Evolutionary conservation across 495 filamentous ascomycete species (phyloP).

Genomic region (Penicillium paradoxum): DNA sequence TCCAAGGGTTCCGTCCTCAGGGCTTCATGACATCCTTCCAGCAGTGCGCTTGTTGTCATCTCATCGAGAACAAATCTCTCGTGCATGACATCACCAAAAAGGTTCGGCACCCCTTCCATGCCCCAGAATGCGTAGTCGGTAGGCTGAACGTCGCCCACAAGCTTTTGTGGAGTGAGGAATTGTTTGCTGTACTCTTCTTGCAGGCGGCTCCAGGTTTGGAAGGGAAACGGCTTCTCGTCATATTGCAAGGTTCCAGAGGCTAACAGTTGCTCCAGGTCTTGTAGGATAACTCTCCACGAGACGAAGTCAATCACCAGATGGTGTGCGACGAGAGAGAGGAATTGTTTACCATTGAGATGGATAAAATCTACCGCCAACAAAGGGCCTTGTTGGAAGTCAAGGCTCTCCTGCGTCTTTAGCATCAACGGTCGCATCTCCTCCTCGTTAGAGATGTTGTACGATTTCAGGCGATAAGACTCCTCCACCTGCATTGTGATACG

Average conservation of each 20-base stretch:
- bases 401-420: background rate
- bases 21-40: background rate
- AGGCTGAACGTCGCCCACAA: background rate
- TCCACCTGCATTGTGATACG: background rate
- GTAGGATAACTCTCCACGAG: background rate
- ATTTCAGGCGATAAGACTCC: background rate
- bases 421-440: background rate
- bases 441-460: background rate
- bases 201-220: background rate
- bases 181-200: background rate
- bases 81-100: background rate
- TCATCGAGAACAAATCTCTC: background rate
- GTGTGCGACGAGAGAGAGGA: background rate
- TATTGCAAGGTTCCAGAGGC: too few relatives aligned
- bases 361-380: background rate
- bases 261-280: background rate
- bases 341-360: background rate
- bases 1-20: background rate
- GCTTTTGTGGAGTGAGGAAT: background rate
- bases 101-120: background rate
- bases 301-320: background rate
- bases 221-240: background rate
- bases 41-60: background rate
- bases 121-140: background rate
- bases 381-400: background rate